phyloP scores from a whole-genome alignment of 23 red algal species.

The Gracilaria domingensis region DNA sequence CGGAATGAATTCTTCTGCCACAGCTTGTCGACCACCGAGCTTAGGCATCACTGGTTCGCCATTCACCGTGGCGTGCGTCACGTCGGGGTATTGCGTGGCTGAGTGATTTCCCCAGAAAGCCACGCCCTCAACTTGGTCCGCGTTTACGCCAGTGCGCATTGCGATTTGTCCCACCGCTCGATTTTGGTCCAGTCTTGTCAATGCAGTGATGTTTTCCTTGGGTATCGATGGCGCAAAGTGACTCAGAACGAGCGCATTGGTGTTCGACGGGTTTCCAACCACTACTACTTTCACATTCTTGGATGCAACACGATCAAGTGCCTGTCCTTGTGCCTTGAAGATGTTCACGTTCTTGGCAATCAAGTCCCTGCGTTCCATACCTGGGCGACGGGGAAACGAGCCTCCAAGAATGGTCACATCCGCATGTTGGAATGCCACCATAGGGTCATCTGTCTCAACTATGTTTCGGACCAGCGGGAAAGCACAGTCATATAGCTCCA shows the following conservation, averaged over 20 bases:
- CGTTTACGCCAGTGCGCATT: conserved; percentile 27
- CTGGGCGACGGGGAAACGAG: conserved; percentile 89
- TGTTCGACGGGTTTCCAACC: conserved; percentile 98
- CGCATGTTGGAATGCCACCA: conserved; percentile 79
- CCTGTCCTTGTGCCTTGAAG: conserved; percentile 84
- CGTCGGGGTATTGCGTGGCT: conserved; percentile 92
- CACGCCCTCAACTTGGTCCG: conserved; percentile 75
- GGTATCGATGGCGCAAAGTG: conserved; percentile 84
- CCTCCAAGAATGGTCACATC: conserved; percentile 92
- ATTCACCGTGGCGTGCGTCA: conserved; percentile 65
- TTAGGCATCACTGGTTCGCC: conserved; percentile 53
- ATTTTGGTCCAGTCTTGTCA: conserved; percentile 99
- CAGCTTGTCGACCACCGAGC: conserved; percentile 57
- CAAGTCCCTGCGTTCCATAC: conserved; percentile 95
- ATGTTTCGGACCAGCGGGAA: conserved; percentile 80
- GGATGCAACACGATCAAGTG: conserved; percentile 76
- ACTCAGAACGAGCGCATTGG: conserved; percentile 90
- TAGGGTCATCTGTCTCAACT: conserved; percentile 69
- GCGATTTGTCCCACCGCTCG: conserved; percentile 78
- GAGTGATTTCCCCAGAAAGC: conserved; percentile 99
- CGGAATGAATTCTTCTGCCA: conserved; percentile 82
- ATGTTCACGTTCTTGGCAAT: conserved; percentile 95
- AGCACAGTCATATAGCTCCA: conserved; percentile 91
- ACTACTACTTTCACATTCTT: conserved; percentile 83
- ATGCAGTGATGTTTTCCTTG: conserved; percentile 85